Evolutionary conservation across 2,329 filamentous ascomycete species (phyloP).

Genomic region (Macrophomina pseudophaseolina): DNA sequence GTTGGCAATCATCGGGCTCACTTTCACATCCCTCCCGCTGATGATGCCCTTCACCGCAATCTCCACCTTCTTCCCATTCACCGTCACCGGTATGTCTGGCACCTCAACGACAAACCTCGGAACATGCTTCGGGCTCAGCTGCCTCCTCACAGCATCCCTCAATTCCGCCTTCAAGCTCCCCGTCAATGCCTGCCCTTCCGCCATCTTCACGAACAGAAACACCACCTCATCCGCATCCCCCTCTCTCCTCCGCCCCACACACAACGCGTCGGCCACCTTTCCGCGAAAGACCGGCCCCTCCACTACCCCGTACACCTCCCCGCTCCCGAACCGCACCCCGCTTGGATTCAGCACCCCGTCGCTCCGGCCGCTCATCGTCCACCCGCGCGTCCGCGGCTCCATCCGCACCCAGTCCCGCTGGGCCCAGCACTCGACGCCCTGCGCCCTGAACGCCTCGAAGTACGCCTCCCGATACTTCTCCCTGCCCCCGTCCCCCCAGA

Average conservation of each 20-base stretch:
- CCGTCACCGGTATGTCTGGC: conserved; percentile 80
- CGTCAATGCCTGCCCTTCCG: conserved; percentile 62
- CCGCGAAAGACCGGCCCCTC: conserved; percentile 64
- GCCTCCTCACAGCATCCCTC: conserved; percentile 67
- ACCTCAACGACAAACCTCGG: conserved; percentile 81
- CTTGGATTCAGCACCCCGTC: conserved; percentile 82
- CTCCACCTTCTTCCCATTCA: conserved; percentile 87
- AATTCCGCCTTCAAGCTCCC: conserved; percentile 61
- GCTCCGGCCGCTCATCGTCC: conserved; percentile 71
- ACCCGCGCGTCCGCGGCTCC: conserved; percentile 68
- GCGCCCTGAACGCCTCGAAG: conserved; percentile 36
- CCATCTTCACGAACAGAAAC: conserved; percentile 65
- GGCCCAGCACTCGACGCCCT: conserved; percentile 68
- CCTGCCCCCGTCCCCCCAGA: conserved; percentile 49
- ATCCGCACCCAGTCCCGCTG: conserved; percentile 80
- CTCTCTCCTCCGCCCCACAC: conserved; percentile 75
- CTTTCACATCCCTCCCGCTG: conserved; percentile 73
- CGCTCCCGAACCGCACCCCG: conserved; percentile 78
- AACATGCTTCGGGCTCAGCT: conserved; percentile 75
- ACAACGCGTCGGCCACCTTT: conserved; percentile 72
- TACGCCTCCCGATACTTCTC: conserved; percentile 50
- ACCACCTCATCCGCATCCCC: conserved; percentile 63
- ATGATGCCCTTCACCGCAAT: conserved; percentile 85
- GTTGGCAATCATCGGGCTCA: conserved; percentile 77
- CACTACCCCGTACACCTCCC: conserved; percentile 79